phyloP scores from a whole-genome alignment of 208 protist genomes.

The Trypanosoma boissoni region DNA sequence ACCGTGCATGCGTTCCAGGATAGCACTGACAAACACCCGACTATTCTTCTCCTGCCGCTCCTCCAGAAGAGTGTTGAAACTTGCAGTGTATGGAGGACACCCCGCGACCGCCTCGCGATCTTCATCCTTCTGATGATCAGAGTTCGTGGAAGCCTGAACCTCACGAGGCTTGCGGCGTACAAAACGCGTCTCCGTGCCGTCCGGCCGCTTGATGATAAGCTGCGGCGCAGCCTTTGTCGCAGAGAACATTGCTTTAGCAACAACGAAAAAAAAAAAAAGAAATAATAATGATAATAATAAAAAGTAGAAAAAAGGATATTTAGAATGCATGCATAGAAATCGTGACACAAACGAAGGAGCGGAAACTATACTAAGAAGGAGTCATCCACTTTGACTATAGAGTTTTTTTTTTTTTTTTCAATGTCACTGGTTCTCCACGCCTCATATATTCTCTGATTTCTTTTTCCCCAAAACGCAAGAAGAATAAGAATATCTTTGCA shows the following conservation, averaged over 20 bases:
- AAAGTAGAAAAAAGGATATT: too few relatives aligned
- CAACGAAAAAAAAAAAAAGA: too few relatives aligned
- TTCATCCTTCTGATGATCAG: constrained; percentile 36
- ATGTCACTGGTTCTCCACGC: too few relatives aligned
- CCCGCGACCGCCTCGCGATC: constrained; percentile 58
- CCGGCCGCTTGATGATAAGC: constrained; percentile 58
- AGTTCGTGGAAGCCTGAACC: not conserved
- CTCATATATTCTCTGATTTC: too few relatives aligned
- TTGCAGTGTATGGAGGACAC: constrained; percentile 85
- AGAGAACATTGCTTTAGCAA: constrained; percentile 18
- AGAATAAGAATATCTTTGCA: too few relatives aligned
- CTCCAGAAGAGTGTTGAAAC: constrained; percentile 80
- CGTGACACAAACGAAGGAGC: too few relatives aligned
- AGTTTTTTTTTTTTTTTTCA: too few relatives aligned
- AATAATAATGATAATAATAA: too few relatives aligned
- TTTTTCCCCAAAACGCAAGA: too few relatives aligned
- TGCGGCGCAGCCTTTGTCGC: constrained; percentile 46
- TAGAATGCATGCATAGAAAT: too few relatives aligned
- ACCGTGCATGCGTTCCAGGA: constrained; percentile 78
- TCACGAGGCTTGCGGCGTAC: constrained; percentile 33
- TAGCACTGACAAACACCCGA: constrained; percentile 57
- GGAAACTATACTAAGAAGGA: too few relatives aligned
- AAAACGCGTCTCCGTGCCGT: constrained; percentile 60
- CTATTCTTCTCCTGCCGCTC: constrained; percentile 47
- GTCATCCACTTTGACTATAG: too few relatives aligned